Percentiles rank a stretch among this genome's conserved stretches.
Conservation (phyloP, 345 rosid species). For the Mercurialis annua region DNA sequence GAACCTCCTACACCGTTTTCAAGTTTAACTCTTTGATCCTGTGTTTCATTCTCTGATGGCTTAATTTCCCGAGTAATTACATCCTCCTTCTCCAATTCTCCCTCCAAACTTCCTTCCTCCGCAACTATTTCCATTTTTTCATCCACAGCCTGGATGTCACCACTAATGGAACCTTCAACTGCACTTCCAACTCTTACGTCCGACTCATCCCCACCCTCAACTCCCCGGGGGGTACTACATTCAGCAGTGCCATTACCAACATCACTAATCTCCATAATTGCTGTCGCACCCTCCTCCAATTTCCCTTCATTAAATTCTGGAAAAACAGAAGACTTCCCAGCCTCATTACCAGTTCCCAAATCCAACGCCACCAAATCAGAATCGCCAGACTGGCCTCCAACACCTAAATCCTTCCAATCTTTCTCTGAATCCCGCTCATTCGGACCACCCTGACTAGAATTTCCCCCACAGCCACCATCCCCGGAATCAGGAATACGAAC, state of each 20-base stretch:
- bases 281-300: slow-evolving; percentile 9
- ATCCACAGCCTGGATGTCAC: slow-evolving; percentile 15
- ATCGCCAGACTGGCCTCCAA: slow-evolving; percentile 16
- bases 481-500: slow-evolving; percentile 30
- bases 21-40: slow-evolving; percentile 15
- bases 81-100: slow-evolving; percentile 11
- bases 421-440: slow-evolving; percentile 10
- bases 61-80: slow-evolving; percentile 5
- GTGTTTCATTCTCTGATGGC: slow-evolving; percentile 9
- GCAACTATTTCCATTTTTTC: slow-evolving; percentile 10
- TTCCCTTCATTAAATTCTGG: slow-evolving; percentile 17
- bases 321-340: slow-evolving; percentile 4
- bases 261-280: slow-evolving; percentile 2
- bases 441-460: slow-evolving; percentile 6
- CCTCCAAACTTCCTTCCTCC: slow-evolving; percentile 5
- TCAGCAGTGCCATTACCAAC: neutral
- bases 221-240: slow-evolving; percentile 8
- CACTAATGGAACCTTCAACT: slow-evolving; percentile 14
- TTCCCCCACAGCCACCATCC: slow-evolving; percentile 23
- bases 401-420: slow-evolving; percentile 15
- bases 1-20: slow-evolving; percentile 23
- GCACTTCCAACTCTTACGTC: slow-evolving; percentile 8
- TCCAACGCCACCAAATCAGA: slow-evolving; percentile 5
- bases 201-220: neutral
- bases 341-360: slow-evolving; percentile 7